Evolutionary conservation across 169 alveolate genomes (phyloP), one percentile per base, ranked within the genome.

Genomic region (Cryptosporidium sp.): DNA sequence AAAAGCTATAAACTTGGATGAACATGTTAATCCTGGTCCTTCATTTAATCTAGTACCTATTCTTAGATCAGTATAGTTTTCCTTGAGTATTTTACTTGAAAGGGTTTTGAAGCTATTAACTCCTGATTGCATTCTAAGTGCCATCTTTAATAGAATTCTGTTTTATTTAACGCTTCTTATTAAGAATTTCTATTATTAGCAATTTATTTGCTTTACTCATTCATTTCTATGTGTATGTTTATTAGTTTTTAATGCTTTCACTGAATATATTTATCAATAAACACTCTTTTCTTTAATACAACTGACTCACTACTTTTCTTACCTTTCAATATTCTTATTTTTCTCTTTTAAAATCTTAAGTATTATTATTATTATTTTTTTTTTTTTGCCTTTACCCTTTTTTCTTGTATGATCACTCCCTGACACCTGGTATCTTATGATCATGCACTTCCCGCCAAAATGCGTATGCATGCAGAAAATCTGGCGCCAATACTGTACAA

Each of bases 21-120:
- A 80, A 39, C 89, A 80, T 61, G 89, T 65, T 62, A 80, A 26
- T 37, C 89, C 89, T 5, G 65, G 35, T 3, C 89, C 65, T 44
- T 80, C 89, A 44, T 60, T 80, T 45, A 80, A 12, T 80, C 89
- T 62, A 12, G 89, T 80, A 23, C 89, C 89, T 42, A 80, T 80
- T 26, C 69, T 37, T 12, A 80, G 68, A 61, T 80, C 89, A 8
- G 89, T 62, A 44, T 60, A 80, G 21, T 62, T 80, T 16, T 65
- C 75, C 18, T 62, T 80, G 10, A 80, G 48, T 44, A 80, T 39
- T 31, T 29, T 80, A 10, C 89, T 65, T 3, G 75, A 61, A 0
- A 80, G 62, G 42, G 72, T 62, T 29, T 80, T 80, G 51, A 60
- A 80, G 16, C 29, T 14, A 45, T n/a, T 62, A 35, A 65, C 12